These are phyloP conservation scores for Coemansia sp. DNA, from an alignment of 192 early-diverging fungal species.

Conservation along the genomic window DNA sequence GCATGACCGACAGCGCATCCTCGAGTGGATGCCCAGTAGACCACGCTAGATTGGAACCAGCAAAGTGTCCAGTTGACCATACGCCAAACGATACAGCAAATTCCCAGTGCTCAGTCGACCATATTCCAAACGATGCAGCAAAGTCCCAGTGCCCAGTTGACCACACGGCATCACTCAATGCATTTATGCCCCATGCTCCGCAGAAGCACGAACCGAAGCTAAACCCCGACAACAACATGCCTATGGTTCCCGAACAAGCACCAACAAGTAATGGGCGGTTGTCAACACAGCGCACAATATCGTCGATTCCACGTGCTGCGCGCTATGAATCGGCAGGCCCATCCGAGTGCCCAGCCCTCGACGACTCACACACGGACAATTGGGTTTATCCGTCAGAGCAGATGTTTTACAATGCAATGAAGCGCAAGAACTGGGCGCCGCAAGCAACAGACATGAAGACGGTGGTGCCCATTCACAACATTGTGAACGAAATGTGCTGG, in stretches of 20 bases:
- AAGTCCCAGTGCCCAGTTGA: slow-evolving; percentile 47
- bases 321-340: slow-evolving; percentile 51
- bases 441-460: slow-evolving; percentile 80
- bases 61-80: neutral
- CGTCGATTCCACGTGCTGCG: slow-evolving; percentile 72
- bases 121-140: slow-evolving; percentile 3
- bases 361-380: slow-evolving; percentile 18
- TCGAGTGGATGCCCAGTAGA: slow-evolving; percentile 5
- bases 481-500: slow-evolving; percentile 92
- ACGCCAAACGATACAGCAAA: neutral
- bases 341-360: slow-evolving; percentile 29
- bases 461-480: slow-evolving; percentile 92
- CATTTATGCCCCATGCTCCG: slow-evolving; percentile 42
- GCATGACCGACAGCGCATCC: no score
- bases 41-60: neutral
- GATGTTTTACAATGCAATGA: slow-evolving; percentile 97
- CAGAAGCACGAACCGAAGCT: no score
- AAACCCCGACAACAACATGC: slow-evolving; percentile 67
- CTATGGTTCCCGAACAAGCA: slow-evolving; percentile 54
- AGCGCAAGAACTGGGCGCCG: slow-evolving; percentile 86
- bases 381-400: slow-evolving; percentile 95
- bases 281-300: slow-evolving; percentile 64
- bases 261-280: slow-evolving; percentile 37
- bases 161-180: slow-evolving; percentile 38
- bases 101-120: slow-evolving; percentile 31